Evolutionary conservation across 176 grass and related monocot genomes (phyloP), one percentile per base, ranked within the genome.

Genomic region (Elaeis guineensis): DNA sequence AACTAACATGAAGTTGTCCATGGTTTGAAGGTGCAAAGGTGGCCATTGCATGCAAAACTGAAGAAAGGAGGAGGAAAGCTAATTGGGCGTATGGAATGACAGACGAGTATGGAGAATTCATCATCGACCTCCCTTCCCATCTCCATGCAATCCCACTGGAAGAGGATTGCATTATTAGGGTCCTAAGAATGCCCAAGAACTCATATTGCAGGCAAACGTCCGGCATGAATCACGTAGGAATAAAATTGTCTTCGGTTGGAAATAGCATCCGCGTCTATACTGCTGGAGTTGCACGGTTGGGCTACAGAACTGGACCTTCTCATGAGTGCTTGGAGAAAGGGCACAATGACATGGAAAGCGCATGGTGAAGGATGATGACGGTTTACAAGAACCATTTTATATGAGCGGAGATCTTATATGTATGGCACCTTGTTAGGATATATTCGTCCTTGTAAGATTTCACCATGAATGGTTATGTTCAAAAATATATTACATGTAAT

Each of bases 61-160:
- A 81, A 61, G 51, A 53, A 3, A 50, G 17, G 23, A 59, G 22
- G 50, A 64, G 26, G 4, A 64, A 49, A 30, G 30, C 55, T 0
- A 69, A 76, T 20, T 54, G 60, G 52, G 69, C 57, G 18, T 72
- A 61, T 23, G 83, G 75, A 61, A 69, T 29, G 4, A 78, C 87
- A 0, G 84, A 97, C 11, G 92, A 88, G 50, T 80, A 73, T 17
- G 92, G 92, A 57, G 86, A 88, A 25, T 97, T 91, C 80, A 83
- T 75, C 14, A 52, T 97, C 4, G 86, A 85, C 17, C 74, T 97
- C 56, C 87, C 92, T 17, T 78, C 92, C 3, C 65, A 72, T 25
- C 87, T 97, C 14, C 92, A 97, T 19, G 87, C 92, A 8, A 97
- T 65, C 50, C 81, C 78, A 6, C 57, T 97, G 17, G 87, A 87